Evolutionary conservation across 495 filamentous ascomycete genomes (phyloP), one percentile per base, ranked within the genome.

Genomic region (Xylaria nigripes): DNA sequence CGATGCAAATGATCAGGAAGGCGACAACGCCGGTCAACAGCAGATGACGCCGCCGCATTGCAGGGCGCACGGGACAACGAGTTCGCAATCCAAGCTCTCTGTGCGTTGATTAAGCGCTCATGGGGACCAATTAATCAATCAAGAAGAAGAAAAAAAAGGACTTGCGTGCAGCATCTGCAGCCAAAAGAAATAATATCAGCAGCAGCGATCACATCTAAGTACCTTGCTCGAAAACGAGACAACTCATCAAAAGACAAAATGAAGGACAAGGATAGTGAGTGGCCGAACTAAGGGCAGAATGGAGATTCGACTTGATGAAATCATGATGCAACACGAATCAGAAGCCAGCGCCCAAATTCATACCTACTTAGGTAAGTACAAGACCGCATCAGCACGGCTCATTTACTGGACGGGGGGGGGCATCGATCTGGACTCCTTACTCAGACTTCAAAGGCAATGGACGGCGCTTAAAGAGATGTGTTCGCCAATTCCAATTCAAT

Each of bases 31-130:
- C 69, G 45, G 65, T 58, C 18, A 68, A 54, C 48, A 70, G 49
- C 16, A 64, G 49, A 47, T 74, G 73, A 45, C 72, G 69, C 46
- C 68, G 65, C 60, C 74, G 69, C 74, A 76, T 75, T 46, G 45
- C 61, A 57, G 55, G 51, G 12, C 34, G 46, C 51, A 45, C 29
- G 25, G 18, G 23, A 18, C 19, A n/a, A 40, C 22, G 32, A 9
- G 15, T 27, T 22, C 30, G 50, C 15, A 13, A 19, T 48, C n/a
- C 32, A 34, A 2, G 32, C 12, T 34, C 32, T 34, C 32, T 34
- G 2, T 34, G 2, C 2, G 6, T 34, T 34, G 6, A 10, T 13
- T 34, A 4, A 4, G 32, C 32, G 25, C 23, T 30, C n/a, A 24
- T 10, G 40, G 9, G 30, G 34, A 40, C 24, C 29, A 18, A 16